These are phyloP conservation scores for Beauveria sp. DNA, from an alignment of 2,329 filamentous ascomycete species.

Conservation along the genomic window DNA sequence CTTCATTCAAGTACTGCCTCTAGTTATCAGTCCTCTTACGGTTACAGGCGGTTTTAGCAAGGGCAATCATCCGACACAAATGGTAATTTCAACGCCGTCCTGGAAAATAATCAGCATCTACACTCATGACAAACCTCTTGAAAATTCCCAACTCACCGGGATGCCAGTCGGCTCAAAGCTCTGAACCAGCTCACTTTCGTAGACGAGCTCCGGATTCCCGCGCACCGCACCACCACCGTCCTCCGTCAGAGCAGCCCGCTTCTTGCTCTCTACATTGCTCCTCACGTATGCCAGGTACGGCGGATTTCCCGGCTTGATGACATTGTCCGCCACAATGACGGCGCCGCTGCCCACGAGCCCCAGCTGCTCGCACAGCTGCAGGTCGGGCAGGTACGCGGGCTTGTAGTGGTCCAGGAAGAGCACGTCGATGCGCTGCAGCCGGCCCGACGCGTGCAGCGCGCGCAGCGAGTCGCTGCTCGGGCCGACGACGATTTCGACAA, in stretches of 20 bases:
- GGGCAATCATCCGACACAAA: constrained; percentile 36
- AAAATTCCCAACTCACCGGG: constrained; percentile 39
- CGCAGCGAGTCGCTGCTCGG: constrained; percentile 58
- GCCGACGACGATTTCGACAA: constrained; percentile 65
- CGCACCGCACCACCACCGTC: constrained; percentile 16
- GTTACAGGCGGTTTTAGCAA: no score
- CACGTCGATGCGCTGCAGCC: constrained; percentile 55
- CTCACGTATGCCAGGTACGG: constrained; percentile 65
- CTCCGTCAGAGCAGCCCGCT: constrained; percentile 24
- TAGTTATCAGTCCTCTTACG: neutral
- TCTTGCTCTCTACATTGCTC: constrained; percentile 55
- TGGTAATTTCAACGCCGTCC: constrained; percentile 62
- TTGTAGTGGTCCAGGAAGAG: constrained; percentile 80
- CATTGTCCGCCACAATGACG: constrained; percentile 61
- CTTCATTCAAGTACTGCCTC: neutral
- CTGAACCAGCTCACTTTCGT: constrained; percentile 55
- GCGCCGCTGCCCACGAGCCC: constrained; percentile 55
- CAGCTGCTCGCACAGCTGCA: constrained; percentile 70
- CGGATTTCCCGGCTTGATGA: constrained; percentile 64
- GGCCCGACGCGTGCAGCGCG: constrained; percentile 46
- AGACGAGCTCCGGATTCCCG: constrained; percentile 59
- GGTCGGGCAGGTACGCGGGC: constrained; percentile 63
- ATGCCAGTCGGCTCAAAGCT: constrained; percentile 63
- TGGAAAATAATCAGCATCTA: constrained; percentile 20
- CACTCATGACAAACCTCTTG: neutral